Percentiles rank a stretch among this genome's conserved stretches.
Evolutionary conservation across 805 yeast genomes (phyloP).

Genomic region (Sugiyamaella qingdaonensis): DNA sequence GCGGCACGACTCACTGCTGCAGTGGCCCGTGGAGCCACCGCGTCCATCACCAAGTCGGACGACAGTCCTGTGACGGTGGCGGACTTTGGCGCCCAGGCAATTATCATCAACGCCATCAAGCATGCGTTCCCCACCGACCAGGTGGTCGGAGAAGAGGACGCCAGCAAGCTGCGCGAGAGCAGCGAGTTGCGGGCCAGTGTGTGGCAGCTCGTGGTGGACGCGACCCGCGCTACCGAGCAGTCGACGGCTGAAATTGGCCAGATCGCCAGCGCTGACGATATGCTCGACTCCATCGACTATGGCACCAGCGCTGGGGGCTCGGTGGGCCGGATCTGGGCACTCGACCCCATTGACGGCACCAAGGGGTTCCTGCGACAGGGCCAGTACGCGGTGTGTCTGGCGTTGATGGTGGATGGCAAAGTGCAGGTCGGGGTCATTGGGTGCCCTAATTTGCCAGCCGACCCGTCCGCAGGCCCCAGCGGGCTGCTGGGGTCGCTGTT

Average conservation of each 20-base stretch:
- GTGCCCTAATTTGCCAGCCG: slow-evolving; percentile 81
- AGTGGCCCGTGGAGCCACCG: slow-evolving; percentile 35
- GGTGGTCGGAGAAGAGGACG: slow-evolving; percentile 92
- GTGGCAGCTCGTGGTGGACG: slow-evolving; percentile 52
- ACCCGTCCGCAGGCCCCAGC: not conserved
- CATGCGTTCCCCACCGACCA: slow-evolving; percentile 78
- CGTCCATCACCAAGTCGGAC: slow-evolving; percentile 72
- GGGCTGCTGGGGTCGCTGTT: slow-evolving; percentile 58
- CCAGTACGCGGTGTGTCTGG: slow-evolving; percentile 94
- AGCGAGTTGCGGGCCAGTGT: slow-evolving; percentile 50
- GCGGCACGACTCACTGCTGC: slow-evolving; percentile 75
- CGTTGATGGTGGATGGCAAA: slow-evolving; percentile 77
- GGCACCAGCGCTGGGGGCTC: slow-evolving; percentile 80
- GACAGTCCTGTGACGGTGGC: slow-evolving; percentile 93
- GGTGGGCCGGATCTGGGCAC: slow-evolving; percentile 87
- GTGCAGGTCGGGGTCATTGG: slow-evolving; percentile 92
- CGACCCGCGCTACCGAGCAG: slow-evolving; percentile 36
- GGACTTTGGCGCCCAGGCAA: slow-evolving; percentile 94
- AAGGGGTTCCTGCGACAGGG: slow-evolving; percentile 94
- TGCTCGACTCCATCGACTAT: slow-evolving; percentile 64
- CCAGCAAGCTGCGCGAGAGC: slow-evolving; percentile 58
- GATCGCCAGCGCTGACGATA: slow-evolving; percentile 39
- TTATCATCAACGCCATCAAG: slow-evolving; percentile 77
- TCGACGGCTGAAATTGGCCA: slow-evolving; percentile 35
- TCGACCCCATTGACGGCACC: slow-evolving; percentile 98